Base-by-base conservation (phyloP, 1,284 basidiomycete species). In the Schizophyllum amplum region DNA sequence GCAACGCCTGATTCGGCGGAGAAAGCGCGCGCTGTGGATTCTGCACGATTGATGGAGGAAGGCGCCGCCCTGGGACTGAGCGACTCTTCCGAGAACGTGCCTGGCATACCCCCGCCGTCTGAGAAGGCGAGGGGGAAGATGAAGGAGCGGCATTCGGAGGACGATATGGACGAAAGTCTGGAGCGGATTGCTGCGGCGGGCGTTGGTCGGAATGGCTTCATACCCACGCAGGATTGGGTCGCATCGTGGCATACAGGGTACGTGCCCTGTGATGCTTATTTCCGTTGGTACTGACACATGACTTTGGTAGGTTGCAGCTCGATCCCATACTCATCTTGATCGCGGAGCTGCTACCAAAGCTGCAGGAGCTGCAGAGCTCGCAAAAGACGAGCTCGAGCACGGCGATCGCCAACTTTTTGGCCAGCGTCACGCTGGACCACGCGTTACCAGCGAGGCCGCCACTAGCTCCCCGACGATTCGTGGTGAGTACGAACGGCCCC, bases 201-300 rank as follows among this genome's bases (percentile, higher is more conserved):
- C 5, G 80, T 93, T 21, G 92, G 92, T 21, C 78, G 89, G 60
- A 94, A 92, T 67, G 92, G 92, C 1, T 98, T 96, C 70, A 78
- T 94, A 4, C 93, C 94, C 5, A 95, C 92, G 1, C 91, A 96
- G 68, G 92, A 92, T 81, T 98, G 94, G 93, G 92, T 92, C 4
- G 82, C 87, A 42, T 92, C 90, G 1, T 93, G 90, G 91, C 86
- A 92, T 60, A 86, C 90, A 77, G 90, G 90, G 90, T 89, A 50
- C 46, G 56, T 58, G 51, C 53, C 27, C 57, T 55, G 47, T 46
- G 4, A 42, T 42, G 33, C 2, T 9, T 13, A 53, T 56, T 4
- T 47, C 57, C 57, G 55, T 61, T 33, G 53, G 51, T 22, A 24
- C 57, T 59, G 47, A 60, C 51, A 4, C n/a, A 15, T 51, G 7